Base-by-base conservation (phyloP, 352 stramenopile genomes). In the Aphanomyces astaci region DNA sequence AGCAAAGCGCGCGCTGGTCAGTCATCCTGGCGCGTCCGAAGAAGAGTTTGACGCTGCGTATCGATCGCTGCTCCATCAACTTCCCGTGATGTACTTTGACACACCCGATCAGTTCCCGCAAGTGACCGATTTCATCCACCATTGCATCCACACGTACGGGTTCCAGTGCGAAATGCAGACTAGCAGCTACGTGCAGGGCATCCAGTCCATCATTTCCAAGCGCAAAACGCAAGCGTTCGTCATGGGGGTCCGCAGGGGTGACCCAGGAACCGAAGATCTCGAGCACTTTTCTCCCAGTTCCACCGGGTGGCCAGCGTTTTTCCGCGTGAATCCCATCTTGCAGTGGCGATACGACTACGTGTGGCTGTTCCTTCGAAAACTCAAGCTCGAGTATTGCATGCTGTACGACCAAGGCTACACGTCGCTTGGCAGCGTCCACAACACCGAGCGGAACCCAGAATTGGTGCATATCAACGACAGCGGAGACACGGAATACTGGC, bases 281-380 rank as follows among this genome's bases (percentile, higher is more conserved):
- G 84, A 93, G 52, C 83, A 94, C 67, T 94, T 92, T 64, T 80
- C 79, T 13, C 88, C 89, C 10, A 96, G 86, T 70, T 90, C 87
- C 19, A 78, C 86, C 7, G 90, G 89, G 2, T 97, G 90, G 96
- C 96, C 96, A 39, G 87, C 95, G 13, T 99, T 99, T 73, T 85
- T 99, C 76, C 83, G 96, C 32, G 89, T 98, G n/a, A 99, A 99
- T 78, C 96, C 96, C n/a, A 96, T 98, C 48, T 73, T 99, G 36
- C 71, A 92, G 57, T 99, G 96, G 96, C 96, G 84, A 4, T 99
- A 99, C 78, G 83, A 83, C 5, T 84, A 98, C 71, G 89, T 98
- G 17, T 98, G 93, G 94, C 77, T 86, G 48, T 98, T 98, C 74
- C 65, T 98, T 48, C 82, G 89, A 19, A 74, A 90, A 22, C 96